Evolutionary conservation across 225 moss, liverwort and hornwort genomes (phyloP).

Genomic region (Neckera pumila): DNA sequence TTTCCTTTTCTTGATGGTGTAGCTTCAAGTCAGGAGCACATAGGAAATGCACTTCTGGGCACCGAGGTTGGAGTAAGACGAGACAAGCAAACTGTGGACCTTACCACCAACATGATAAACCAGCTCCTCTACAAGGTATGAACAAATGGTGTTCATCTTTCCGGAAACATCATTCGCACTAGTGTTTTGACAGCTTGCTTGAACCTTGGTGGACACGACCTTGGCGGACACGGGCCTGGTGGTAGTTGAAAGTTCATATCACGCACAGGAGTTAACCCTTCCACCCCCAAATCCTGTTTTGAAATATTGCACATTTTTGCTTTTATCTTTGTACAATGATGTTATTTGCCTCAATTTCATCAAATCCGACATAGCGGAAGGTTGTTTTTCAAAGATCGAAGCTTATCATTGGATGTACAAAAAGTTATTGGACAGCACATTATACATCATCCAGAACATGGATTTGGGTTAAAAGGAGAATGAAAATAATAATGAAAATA

Average conservation of each 20-base stretch:
- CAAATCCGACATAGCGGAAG: neutral
- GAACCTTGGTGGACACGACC: neutral
- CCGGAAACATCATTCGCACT: neutral
- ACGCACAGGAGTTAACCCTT: neutral
- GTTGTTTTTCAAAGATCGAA: neutral
- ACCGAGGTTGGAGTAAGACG: constrained; percentile 87
- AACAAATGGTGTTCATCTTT: neutral
- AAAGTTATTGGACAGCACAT: neutral
- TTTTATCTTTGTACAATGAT: neutral
- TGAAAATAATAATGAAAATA: too few species aligned
- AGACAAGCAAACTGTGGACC: constrained; percentile 53
- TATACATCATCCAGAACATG: neutral
- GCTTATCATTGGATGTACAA: neutral
- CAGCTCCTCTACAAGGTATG: constrained; percentile 64
- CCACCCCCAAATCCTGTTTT: neutral
- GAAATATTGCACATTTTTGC: neutral
- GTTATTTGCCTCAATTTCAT: neutral
- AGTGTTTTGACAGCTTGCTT: neutral
- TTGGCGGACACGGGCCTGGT: neutral
- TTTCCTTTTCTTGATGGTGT: neutral
- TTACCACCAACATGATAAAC: constrained; percentile 57
- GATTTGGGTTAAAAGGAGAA: neutral
- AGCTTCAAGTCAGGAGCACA: constrained; percentile 51
- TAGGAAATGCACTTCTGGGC: constrained; percentile 74
- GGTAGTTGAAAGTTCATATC: neutral